Evolutionary conservation across 1,139 yeast genomes (phyloP).

Genomic region (Geotrichum cucujoidarum): DNA sequence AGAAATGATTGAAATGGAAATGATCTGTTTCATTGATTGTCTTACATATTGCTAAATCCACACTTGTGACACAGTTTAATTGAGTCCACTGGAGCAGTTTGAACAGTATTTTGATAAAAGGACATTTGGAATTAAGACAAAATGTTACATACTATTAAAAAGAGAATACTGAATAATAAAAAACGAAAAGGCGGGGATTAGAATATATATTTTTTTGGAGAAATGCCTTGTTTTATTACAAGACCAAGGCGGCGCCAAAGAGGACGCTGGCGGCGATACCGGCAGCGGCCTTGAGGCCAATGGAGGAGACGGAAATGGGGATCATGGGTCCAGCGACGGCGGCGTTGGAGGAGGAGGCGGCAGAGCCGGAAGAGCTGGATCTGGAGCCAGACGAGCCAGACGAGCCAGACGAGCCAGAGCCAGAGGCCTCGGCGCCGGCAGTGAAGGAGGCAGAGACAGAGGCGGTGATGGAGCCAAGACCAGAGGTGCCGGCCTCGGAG

Average conservation of each 20-base stretch:
- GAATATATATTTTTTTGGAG: too few species aligned
- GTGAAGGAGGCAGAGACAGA: conserved; percentile 25
- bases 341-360: conserved; percentile 21
- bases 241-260: conserved; percentile 11
- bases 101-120: too few species aligned
- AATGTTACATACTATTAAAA: background rate
- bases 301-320: conserved; percentile 10
- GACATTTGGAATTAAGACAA: background rate
- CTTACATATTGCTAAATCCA: too few species aligned
- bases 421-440: conserved; percentile 24
- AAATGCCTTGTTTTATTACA: conserved; percentile 5
- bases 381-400: background rate
- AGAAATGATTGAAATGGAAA: too few species aligned
- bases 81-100: too few species aligned
- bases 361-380: conserved; percentile 10
- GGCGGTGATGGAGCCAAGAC: conserved; percentile 27
- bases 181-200: background rate
- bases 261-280: conserved; percentile 9
- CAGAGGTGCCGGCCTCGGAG: conserved; percentile 27
- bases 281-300: conserved; percentile 13
- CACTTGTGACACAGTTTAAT: too few species aligned
- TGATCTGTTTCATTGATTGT: too few species aligned
- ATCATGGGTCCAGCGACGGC: conserved; percentile 24
- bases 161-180: background rate
- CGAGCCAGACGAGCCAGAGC: conserved; percentile 19